Percentiles rank a stretch among this genome's conserved stretches.
Conservation (phyloP, 192 early-diverging fungal species). For the Podila minutissima region DNA sequence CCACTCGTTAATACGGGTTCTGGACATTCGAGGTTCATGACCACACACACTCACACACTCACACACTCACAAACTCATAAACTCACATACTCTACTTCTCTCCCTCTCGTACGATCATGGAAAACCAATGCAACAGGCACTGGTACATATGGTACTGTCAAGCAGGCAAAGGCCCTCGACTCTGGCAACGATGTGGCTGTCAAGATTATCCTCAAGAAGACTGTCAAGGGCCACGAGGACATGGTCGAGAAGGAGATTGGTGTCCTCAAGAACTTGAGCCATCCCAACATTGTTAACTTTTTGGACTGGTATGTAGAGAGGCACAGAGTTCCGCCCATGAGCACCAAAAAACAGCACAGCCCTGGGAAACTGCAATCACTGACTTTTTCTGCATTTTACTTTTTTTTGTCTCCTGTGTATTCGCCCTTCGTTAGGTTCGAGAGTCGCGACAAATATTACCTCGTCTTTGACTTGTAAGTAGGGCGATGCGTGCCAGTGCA, state of each 20-base stretch:
- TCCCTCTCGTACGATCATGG: no score
- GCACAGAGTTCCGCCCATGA: neutral
- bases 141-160: conserved; percentile 81
- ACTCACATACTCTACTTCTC: no score
- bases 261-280: conserved; percentile 82
- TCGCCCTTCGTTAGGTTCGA: conserved; percentile 57
- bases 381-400: neutral
- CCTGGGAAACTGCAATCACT: neutral
- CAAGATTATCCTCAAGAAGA: conserved; percentile 92
- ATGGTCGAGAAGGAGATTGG: conserved; percentile 95
- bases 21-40: neutral
- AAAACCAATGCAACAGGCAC: conserved; percentile 44
- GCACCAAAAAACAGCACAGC: no score
- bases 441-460: conserved; percentile 77
- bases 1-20: neutral
- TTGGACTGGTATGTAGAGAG: conserved; percentile 72
- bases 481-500: neutral
- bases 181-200: conserved; percentile 84
- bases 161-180: conserved; percentile 70
- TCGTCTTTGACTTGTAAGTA: conserved; percentile 77
- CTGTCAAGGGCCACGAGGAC: conserved; percentile 81
- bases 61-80: no score
- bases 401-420: neutral
- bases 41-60: no score
- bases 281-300: conserved; percentile 91